Conservation (phyloP, 108 stramenopile genomes). For the Nitzschia sp. region DNA sequence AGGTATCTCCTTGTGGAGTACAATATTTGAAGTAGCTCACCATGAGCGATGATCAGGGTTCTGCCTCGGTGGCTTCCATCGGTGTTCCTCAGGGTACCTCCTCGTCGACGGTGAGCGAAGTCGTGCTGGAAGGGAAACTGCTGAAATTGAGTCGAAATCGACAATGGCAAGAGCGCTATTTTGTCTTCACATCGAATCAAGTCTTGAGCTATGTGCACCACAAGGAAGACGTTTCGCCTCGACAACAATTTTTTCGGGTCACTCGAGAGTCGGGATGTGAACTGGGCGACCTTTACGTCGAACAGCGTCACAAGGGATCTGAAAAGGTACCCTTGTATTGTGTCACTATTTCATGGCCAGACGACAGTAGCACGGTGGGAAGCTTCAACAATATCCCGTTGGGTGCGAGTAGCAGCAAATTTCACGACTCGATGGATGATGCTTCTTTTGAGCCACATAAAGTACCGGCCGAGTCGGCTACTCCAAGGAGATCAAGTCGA, state of each 20-base stretch:
- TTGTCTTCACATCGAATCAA: slow-evolving; percentile 29
- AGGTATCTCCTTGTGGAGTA: too few relatives aligned
- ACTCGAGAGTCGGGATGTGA: slow-evolving; percentile 37
- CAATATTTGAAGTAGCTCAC: background rate
- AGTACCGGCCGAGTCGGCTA: background rate
- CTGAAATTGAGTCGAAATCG: slow-evolving; percentile 32
- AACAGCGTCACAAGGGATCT: slow-evolving; percentile 20
- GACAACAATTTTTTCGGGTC: slow-evolving; percentile 13
- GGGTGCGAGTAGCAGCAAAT: background rate
- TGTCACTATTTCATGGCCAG: slow-evolving; percentile 31
- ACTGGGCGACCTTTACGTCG: slow-evolving; percentile 41
- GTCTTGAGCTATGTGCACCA: slow-evolving; percentile 27
- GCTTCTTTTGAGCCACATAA: background rate
- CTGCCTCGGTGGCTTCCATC: background rate
- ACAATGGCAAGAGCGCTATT: slow-evolving; percentile 41
- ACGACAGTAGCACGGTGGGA: slow-evolving; percentile 3
- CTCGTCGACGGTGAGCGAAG: background rate
- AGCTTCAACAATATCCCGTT: background rate
- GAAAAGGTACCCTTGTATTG: slow-evolving; percentile 39
- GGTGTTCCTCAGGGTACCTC: background rate
- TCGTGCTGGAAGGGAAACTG: slow-evolving; percentile 30
- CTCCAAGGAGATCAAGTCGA: background rate
- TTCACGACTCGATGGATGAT: slow-evolving; percentile 6
- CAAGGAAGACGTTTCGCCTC: slow-evolving; percentile 15
- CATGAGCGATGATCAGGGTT: slow-evolving; percentile 3